Evolutionary conservation across 2,329 filamentous ascomycete species (phyloP), one percentile per base, ranked within the genome.

Genomic region (Leptographium lundbergii): DNA sequence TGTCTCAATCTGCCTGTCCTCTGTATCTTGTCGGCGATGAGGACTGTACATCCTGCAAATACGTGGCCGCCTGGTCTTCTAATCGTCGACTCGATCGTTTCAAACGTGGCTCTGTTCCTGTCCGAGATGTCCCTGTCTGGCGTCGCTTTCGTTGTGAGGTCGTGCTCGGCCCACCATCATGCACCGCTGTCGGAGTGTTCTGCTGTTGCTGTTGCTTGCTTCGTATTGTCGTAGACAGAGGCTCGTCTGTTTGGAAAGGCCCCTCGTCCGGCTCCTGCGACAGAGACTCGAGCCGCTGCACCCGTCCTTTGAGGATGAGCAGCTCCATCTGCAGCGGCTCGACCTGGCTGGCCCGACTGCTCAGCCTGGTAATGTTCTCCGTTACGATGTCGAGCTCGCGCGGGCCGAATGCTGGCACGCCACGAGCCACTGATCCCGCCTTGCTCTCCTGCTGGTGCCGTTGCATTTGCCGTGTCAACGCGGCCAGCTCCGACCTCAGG

Each of bases 321-420:
- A 74, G 67, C 59, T 75, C 73, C 72, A 74, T 75, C 63, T 73
- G 71, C 25, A 75, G 63, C 9, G 66, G 69, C 57, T 75, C 72
- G 11, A 75, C 67, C 56, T 73, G 70, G 58, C 67, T 73, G 25
- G 72, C 71, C 42, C 69, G 68, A 61, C 69, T 68, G 17, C 70
- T 68, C 29, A 75, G 71, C 59, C 70, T 73, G 42, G 71, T 67
- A 32, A 75, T 71, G 59, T 65, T 73, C 57, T 62, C 70, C 2
- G 71, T 69, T 34, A 75, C 67, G 11, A 75, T 73, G 54, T 75
- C 73, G 11, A 75, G 65, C 47, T 74, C 72, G 53, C 65, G 67
- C 6, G 68, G 61, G 66, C 67, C 29, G 70, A 68, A 39, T 27
- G 57, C 27, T 22, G 36, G n/a, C 4, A 25, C 6, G 47, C 13